Evolutionary conservation across 176 grass and related monocot species (phyloP), one percentile per base, ranked within the genome.

Genomic region (Urochloa ruziziensis): DNA sequence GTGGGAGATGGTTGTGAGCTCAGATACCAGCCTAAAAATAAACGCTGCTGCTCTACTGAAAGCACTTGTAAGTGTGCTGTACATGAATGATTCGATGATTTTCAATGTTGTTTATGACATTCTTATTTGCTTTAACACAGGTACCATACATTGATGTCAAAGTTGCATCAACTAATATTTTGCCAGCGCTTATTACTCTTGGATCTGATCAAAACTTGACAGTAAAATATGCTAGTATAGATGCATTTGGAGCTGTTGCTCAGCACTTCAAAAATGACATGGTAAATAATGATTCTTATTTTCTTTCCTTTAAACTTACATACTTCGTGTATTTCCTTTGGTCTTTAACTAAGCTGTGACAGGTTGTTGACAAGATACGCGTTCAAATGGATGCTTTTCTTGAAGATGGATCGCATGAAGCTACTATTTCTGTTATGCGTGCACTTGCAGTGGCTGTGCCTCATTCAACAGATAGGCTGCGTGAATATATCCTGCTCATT

Each of bases 381-480:
- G 80, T 98, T 86, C 95, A 98, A 89, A 95, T 98, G 96, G 93
- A 98, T 87, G 89, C 92, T 84, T 98, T 98, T 85, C 91, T 98
- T 86, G 96, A 98, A 90, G 96, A 98, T 88, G 93, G 93, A 84
- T 95, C 93, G 25, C 93, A 98, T 70, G 96, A 98, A 86, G 96
- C 96, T 77, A 93, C 85, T 75, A 51, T 90, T 70, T 95, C 93
- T 86, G 96, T 95, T 81, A 88, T 98, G 73, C 91, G 73, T 92
- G 86, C 96, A 68, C 79, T 98, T 81, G 75, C 88, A 69, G 92
- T 87, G 32, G 91, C 96, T 21, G 87, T 95, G 72, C 91, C 96
- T 42, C 89, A 98, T 90, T 93, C 96, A 83, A 93, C 91, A 80
- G 89, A 98, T 82, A 90, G 87, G 85, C 89, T 98, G 74, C 91